Conservation (phyloP, 1,139 yeast species). For the Scheffersomyces illinoinensis region DNA sequence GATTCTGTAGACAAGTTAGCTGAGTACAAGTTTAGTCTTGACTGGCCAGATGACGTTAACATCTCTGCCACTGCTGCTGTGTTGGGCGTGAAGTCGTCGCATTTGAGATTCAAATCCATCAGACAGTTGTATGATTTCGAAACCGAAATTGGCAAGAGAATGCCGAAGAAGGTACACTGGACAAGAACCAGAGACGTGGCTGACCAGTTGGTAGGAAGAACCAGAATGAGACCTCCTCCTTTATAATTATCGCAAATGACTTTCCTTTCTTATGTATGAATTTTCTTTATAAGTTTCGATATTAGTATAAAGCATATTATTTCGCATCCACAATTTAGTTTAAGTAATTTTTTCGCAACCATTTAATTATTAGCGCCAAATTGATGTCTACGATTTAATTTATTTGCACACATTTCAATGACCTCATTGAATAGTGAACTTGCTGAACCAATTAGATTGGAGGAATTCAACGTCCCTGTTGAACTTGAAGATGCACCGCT, state of each 20-base stretch:
- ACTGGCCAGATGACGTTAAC: slow-evolving; percentile 35
- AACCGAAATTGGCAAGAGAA: slow-evolving; percentile 75
- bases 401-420: slow-evolving; percentile 1
- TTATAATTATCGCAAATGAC: background rate
- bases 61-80: slow-evolving; percentile 73
- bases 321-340: background rate
- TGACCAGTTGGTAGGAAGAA: slow-evolving; percentile 84
- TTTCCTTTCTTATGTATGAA: slow-evolving; percentile 5
- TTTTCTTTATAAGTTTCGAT: background rate
- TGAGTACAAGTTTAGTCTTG: slow-evolving; percentile 28
- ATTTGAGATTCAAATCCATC: slow-evolving; percentile 71
- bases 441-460: slow-evolving; percentile 1
- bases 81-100: slow-evolving; percentile 80
- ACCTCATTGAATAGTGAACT: background rate
- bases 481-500: slow-evolving; percentile 1
- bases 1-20: slow-evolving; percentile 27
- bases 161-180: slow-evolving; percentile 93
- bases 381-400: background rate
- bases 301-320: background rate
- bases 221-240: slow-evolving; percentile 7
- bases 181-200: slow-evolving; percentile 68
- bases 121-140: slow-evolving; percentile 81
- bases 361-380: background rate
- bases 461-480: background rate
- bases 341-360: background rate